Conservation (phyloP, 768 basidiomycete species). For the Gelatoporia subvermispora region DNA sequence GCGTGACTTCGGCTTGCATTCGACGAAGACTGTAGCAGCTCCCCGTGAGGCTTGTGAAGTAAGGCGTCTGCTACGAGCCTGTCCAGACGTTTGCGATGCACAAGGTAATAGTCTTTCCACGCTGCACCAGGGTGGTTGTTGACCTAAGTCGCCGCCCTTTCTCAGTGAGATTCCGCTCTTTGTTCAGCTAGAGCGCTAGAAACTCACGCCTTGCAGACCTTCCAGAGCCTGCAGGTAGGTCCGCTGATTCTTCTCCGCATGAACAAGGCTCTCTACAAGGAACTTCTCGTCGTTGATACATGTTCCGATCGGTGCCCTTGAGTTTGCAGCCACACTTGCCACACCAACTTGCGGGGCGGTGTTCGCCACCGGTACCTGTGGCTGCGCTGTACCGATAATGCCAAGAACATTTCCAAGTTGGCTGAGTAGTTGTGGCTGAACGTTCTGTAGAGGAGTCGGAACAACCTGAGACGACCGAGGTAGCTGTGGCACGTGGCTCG, state of each 20-base stretch:
- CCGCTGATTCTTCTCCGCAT: slow-evolving; percentile 36
- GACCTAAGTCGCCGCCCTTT: slow-evolving; percentile 22
- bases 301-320: slow-evolving; percentile 41
- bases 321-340: no score
- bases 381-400: no score
- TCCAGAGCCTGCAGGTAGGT: slow-evolving; percentile 63
- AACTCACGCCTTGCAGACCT: slow-evolving; percentile 57
- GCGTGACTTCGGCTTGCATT: no score
- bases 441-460: no score
- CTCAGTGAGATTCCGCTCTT: not conserved
- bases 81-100: slow-evolving; percentile 60
- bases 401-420: no score
- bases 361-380: no score
- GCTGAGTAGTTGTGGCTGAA: no score
- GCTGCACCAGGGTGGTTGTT: slow-evolving; percentile 50
- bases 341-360: no score
- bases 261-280: slow-evolving; percentile 44
- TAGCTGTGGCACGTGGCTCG: no score
- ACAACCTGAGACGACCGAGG: no score
- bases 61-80: slow-evolving; percentile 19
- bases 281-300: slow-evolving; percentile 51
- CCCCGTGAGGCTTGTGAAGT: no score
- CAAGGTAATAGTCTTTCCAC: slow-evolving; percentile 81
- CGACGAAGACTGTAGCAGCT: no score
- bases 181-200: not conserved